Evolutionary conservation across 805 yeast species (phyloP).

Genomic region (Hermanozyma aechmeae): DNA sequence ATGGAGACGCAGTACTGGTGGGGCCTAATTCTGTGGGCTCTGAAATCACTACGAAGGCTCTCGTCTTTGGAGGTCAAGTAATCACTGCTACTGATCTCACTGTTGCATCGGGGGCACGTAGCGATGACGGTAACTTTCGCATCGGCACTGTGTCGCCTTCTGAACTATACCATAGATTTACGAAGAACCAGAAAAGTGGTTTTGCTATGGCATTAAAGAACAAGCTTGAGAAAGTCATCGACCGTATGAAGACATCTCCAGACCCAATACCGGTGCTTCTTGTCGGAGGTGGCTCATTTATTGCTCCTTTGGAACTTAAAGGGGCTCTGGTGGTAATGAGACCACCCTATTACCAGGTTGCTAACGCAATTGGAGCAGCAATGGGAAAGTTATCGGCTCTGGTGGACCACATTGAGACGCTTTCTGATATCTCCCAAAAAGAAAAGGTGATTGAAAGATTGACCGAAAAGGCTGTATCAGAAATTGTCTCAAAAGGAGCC

Average conservation of each 20-base stretch:
- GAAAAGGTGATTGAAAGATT: constrained; percentile 7
- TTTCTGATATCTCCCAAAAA: constrained; percentile 2
- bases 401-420: constrained; percentile 10
- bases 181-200: not conserved
- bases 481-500: constrained; percentile 17
- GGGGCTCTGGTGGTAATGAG: constrained; percentile 35
- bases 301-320: constrained; percentile 25
- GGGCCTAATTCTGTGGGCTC: constrained; percentile 44
- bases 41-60: constrained; percentile 23
- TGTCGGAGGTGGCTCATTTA: constrained; percentile 44
- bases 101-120: constrained; percentile 7
- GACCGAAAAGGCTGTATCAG: constrained; percentile 3
- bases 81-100: constrained; percentile 33
- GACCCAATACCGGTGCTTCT: constrained; percentile 34
- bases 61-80: constrained; percentile 34
- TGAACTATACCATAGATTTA: constrained; percentile 11
- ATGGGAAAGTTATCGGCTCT: constrained; percentile 33
- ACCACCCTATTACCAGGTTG: constrained; percentile 34
- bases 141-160: constrained; percentile 15
- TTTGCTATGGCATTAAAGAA: constrained; percentile 10
- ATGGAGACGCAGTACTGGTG: too few species aligned
- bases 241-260: constrained; percentile 35
- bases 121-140: constrained; percentile 3
- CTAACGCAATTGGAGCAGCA: constrained; percentile 45
- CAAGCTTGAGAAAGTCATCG: constrained; percentile 31